Percentiles rank a stretch among this genome's conserved stretches.
Evolutionary conservation across 345 rosid species (phyloP).

Genomic region (Eucalyptus erythrocorys): DNA sequence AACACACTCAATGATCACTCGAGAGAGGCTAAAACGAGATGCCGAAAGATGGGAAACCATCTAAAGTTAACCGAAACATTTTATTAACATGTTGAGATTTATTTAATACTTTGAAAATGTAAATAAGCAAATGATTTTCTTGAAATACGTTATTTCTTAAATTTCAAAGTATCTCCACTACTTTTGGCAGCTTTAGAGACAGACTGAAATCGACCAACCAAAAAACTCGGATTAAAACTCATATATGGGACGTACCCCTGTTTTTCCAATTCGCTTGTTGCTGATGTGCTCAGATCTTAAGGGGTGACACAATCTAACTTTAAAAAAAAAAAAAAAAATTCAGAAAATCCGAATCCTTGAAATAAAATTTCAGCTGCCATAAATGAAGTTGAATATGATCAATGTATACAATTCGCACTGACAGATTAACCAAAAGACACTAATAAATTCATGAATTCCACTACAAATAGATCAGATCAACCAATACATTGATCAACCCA

Average conservation of each 20-base stretch:
- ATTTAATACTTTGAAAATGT: background rate
- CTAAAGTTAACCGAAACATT: background rate
- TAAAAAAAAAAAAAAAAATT: background rate
- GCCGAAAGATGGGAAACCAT: background rate
- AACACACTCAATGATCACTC: background rate
- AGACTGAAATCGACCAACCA: no score
- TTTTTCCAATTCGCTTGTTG: background rate
- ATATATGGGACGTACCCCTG: background rate
- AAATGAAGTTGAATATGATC: background rate
- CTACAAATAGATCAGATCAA: background rate
- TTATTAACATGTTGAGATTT: background rate
- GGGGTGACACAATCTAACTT: background rate
- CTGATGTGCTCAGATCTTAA: background rate
- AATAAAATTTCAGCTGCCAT: background rate
- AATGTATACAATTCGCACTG: background rate
- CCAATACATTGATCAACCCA: background rate
- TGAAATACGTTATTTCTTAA: background rate
- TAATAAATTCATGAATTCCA: background rate
- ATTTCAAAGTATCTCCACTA: background rate
- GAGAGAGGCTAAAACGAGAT: background rate
- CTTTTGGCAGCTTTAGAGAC: background rate
- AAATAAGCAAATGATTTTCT: background rate
- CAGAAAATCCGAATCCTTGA: background rate
- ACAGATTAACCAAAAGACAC: background rate
- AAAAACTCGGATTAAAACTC: background rate